Evolutionary conservation across 208 protist genomes (phyloP).

Genomic region (Blastocrithidia nonstop): DNA sequence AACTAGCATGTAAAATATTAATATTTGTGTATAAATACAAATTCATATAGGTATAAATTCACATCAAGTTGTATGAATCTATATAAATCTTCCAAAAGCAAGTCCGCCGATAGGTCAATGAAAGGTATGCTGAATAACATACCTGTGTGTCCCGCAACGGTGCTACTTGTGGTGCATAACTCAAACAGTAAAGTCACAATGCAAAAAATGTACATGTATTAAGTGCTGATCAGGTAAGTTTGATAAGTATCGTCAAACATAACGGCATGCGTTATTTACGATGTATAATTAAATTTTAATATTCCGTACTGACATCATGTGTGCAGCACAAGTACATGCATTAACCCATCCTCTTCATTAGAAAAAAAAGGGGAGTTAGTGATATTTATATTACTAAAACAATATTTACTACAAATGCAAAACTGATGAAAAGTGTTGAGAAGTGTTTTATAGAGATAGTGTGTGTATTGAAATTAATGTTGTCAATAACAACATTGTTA

Average conservation of each 20-base stretch:
- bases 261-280: neutral
- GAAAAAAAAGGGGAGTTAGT: too few species aligned
- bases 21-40: too few species aligned
- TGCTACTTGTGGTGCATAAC: conserved; percentile 6
- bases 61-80: too few species aligned
- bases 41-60: too few species aligned
- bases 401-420: too few species aligned
- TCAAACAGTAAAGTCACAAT: neutral
- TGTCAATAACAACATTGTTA: too few species aligned
- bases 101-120: conserved; percentile 12
- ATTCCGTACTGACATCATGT: neutral
- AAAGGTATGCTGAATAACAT: too few species aligned
- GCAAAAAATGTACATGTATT: conserved; percentile 5
- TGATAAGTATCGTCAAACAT: neutral
- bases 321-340: neutral
- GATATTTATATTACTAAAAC: too few species aligned
- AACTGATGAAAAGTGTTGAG: too few species aligned
- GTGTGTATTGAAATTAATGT: too few species aligned
- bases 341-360: neutral
- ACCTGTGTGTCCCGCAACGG: conserved; percentile 10
- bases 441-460: too few species aligned
- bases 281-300: neutral
- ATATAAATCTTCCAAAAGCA: conserved; percentile 14
- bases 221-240: neutral
- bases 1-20: too few species aligned